These are phyloP conservation scores for Pleurotus sapidus DNA, from an alignment of 768 basidiomycete species.

Conservation along the genomic window DNA sequence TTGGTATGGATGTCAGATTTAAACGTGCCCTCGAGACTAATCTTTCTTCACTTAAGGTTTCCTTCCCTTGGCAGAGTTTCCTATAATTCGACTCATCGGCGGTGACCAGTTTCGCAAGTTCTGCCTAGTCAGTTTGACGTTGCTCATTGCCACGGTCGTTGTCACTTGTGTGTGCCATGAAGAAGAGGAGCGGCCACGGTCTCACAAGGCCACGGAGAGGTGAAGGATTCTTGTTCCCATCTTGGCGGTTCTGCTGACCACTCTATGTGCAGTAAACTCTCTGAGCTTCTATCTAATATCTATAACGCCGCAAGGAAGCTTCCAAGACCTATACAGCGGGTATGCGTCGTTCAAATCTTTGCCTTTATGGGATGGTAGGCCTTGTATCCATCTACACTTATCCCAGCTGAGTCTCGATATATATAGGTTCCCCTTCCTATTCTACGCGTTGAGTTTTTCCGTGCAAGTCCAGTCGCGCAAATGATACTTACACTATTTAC, in stretches of 20 bases:
- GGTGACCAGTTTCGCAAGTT: constrained; percentile 96
- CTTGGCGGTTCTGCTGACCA: neutral
- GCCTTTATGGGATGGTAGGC: constrained; percentile 95
- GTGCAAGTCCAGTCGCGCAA: neutral
- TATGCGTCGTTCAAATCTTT: constrained; percentile 91
- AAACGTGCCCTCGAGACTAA: neutral
- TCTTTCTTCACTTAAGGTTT: constrained; percentile 52
- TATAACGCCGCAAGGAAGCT: constrained; percentile 67
- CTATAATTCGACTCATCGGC: constrained; percentile 76
- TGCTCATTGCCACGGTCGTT: constrained; percentile 79
- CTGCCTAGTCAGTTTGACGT: constrained; percentile 78
- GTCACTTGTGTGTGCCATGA: constrained; percentile 86
- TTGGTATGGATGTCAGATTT: constrained; percentile 51
- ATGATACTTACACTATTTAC: neutral
- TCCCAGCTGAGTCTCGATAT: constrained; percentile 5
- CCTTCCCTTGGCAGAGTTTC: constrained; percentile 79
- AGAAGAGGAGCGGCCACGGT: constrained; percentile 64
- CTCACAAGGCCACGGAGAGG: constrained; percentile 38
- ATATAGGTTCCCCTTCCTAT: constrained; percentile 89
- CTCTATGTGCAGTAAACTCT: constrained; percentile 44
- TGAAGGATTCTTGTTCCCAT: constrained; percentile 14
- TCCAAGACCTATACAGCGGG: constrained; percentile 80
- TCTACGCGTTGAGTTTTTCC: constrained; percentile 65
- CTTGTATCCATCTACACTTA: neutral
- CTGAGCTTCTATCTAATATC: constrained; percentile 81